Evolutionary conservation across 2,329 filamentous ascomycete species (phyloP).

Genomic region (Trichophyton schoenleinii): DNA sequence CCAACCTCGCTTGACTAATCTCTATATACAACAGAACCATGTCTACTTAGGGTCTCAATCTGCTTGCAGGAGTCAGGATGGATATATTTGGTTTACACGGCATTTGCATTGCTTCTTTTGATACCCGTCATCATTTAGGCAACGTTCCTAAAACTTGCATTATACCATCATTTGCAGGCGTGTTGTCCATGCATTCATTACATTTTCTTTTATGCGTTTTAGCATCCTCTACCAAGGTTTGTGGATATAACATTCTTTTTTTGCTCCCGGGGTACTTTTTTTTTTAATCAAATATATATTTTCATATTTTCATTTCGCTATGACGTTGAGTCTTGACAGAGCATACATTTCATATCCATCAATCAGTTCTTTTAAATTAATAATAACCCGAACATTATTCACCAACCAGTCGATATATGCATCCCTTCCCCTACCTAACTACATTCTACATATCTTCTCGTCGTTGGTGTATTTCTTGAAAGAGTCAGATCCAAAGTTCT

Average conservation of each 20-base stretch:
- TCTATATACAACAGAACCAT: background rate
- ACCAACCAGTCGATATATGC: background rate
- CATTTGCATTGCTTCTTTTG: background rate
- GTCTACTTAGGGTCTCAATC: background rate
- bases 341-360: background rate
- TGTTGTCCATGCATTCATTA: background rate
- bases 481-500: constrained; percentile 58
- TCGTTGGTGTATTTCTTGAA: constrained; percentile 80
- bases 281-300: background rate
- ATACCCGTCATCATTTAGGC: background rate
- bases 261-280: background rate
- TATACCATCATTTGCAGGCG: background rate
- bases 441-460: constrained; percentile 76
- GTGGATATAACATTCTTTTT: background rate
- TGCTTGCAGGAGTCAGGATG: background rate
- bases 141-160: background rate
- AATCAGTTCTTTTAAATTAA: background rate
- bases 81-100: background rate
- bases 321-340: background rate
- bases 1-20: background rate
- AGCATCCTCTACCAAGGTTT: background rate
- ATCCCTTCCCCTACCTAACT: background rate
- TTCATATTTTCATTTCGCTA: background rate
- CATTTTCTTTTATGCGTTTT: background rate
- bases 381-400: background rate